phyloP scores from a whole-genome alignment of 2,329 filamentous ascomycete species.

The Ilyonectria robusta region DNA sequence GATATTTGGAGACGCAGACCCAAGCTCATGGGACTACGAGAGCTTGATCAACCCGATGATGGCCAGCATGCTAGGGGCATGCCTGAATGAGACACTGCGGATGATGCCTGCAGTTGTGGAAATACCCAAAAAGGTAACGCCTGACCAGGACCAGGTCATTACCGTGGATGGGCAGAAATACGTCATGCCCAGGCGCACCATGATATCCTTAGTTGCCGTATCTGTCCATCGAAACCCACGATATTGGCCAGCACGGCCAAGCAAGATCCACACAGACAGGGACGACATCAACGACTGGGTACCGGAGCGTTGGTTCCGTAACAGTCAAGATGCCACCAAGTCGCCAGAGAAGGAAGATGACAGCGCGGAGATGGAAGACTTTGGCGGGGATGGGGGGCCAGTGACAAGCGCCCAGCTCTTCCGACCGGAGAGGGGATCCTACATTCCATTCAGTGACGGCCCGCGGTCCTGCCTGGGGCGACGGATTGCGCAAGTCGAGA shows the following conservation, averaged over 20 bases:
- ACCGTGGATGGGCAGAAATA: conserved; percentile 70
- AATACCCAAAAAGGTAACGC: conserved; percentile 77
- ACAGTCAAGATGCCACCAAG: conserved; percentile 44
- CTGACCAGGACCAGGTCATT: conserved; percentile 68
- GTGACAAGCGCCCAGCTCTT: conserved; percentile 75
- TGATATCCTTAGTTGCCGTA: conserved; percentile 70
- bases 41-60: conserved; percentile 75
- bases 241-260: conserved; percentile 75
- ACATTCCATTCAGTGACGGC: conserved; percentile 72
- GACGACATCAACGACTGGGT: conserved; percentile 78
- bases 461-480: conserved; percentile 70
- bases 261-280: conserved; percentile 57
- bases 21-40: conserved; percentile 80
- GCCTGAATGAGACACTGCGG: conserved; percentile 84
- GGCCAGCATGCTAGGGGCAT: conserved; percentile 78
- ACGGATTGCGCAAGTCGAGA: conserved; percentile 72
- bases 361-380: conserved; percentile 61
- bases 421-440: conserved; percentile 69
- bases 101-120: conserved; percentile 78
- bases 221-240: conserved; percentile 77
- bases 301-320: conserved; percentile 79
- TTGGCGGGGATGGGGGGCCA: conserved; percentile 71
- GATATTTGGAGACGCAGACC: conserved; percentile 71
- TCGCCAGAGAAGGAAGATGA: conserved; percentile 31
- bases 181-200: conserved; percentile 69